Base-by-base conservation (phyloP, 2,329 filamentous ascomycete genomes). In the Metarhizium sp. region DNA sequence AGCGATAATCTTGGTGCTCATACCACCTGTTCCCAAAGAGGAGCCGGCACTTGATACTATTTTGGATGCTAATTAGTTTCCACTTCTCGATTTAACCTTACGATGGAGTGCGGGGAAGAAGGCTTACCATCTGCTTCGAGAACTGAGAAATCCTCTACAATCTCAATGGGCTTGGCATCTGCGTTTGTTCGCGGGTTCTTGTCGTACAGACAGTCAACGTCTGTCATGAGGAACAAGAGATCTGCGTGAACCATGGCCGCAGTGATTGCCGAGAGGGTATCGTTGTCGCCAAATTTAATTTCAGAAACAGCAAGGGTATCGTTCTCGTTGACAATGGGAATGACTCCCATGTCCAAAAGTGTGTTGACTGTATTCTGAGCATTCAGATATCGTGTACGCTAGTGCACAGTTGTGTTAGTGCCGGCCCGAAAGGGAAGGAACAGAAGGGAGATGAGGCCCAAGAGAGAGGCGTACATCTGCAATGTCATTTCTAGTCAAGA, bases 261-360 rank as follows among this genome's bases (percentile, higher is more conserved):
- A 0, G 94, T 96, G 63, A 99, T 96, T 56, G 94, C 94, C 13
- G 91, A 96, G 50, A 99, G 78, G 2, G 94, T 99, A 71, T 99
- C 94, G 65, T 99, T 99, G 77, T 99, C 94, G 62, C 94, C 94
- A 67, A 99, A 99, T 77, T 97, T 97, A 75, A 99, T 99, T 79
- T 99, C 94, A 48, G 92, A 89, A 61, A 99, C 94, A 29, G 92
- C 90, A 54, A 99, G 76, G 2, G 94, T 99, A 70, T 99, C 94
- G 71, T 99, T 99, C 73, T 99, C 94, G 66, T 99, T 99, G 60
- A 99, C 94, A 64, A 99, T 96, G 10, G 94, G 94, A 59, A 99
- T 95, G 30, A 97, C 92, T 2, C 92, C 92, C 87, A 96, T 94
- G 64, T 92, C 86, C 18, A 99, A 76, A 50, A 97, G 79, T 70